These are phyloP conservation scores for Naematelia aurantialba DNA, from an alignment of 768 basidiomycete species.

Conservation along the genomic window DNA sequence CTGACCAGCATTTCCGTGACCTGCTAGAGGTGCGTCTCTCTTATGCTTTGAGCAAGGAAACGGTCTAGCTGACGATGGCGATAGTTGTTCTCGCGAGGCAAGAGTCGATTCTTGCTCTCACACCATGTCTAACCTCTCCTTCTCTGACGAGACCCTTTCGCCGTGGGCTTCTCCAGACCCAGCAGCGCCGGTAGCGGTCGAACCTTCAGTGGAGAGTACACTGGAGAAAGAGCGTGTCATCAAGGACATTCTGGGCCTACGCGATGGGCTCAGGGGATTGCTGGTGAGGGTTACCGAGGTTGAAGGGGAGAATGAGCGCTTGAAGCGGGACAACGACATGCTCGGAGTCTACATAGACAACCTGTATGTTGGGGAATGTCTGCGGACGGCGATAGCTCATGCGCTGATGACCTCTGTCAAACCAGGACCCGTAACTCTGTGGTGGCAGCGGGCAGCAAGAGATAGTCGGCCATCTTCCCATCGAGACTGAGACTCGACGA, in stretches of 20 bases:
- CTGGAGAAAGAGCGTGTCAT: constrained; percentile 42
- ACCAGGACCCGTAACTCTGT: constrained; percentile 46
- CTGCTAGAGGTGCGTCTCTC: too few species aligned
- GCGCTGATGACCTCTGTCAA: not conserved
- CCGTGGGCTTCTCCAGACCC: constrained; percentile 15
- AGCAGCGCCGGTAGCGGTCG: not conserved
- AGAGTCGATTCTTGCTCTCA: not conserved
- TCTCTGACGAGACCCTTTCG: constrained; percentile 6
- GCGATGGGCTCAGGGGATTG: constrained; percentile 38
- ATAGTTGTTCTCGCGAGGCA: not conserved
- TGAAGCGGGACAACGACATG: constrained; percentile 45
- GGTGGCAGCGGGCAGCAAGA: constrained; percentile 39
- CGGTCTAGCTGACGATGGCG: too few species aligned
- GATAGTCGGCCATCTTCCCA: not conserved
- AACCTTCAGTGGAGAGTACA: constrained; percentile 34
- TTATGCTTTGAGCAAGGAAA: too few species aligned
- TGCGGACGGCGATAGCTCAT: too few species aligned
- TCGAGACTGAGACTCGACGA: too few species aligned
- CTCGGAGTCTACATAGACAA: constrained; percentile 45
- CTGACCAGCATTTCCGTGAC: too few species aligned
- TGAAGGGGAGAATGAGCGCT: constrained; percentile 39
- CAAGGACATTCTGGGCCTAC: constrained; percentile 36
- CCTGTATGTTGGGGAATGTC: constrained; percentile 26
- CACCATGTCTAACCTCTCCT: not conserved
- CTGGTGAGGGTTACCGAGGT: constrained; percentile 37